Evolutionary conservation across 441 rosid genomes (phyloP), one percentile per base, ranked within the genome.

Genomic region (Viola pubescens): DNA sequence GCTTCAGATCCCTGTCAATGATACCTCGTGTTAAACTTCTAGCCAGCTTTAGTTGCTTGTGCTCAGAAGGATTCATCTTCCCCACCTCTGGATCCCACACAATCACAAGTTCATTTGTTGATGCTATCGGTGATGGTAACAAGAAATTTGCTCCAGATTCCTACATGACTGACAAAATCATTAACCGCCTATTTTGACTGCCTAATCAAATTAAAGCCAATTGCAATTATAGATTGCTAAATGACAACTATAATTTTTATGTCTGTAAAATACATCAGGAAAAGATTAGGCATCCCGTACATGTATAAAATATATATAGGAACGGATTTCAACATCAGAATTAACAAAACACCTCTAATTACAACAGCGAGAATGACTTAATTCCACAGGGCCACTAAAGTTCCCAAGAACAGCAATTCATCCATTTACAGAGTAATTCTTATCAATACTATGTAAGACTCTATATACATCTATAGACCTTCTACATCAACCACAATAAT

Each of bases 41-140:
- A 19, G 99, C 99, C 56, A 94, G 80, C 83, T 94, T 94, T 54
- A 94, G 73, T 74, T 94, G 96, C 82, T 94, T 94, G 79, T 88
- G 91, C 82, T 94, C 97, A 26, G 95, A 86, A 14, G 96, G 99
- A 79, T 90, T 90, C 64, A 77, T 76, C 83, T 67, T 90, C 71
- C 97, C 97, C 60, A 89, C 71, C 70, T 94, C 98, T 58, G 92
- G 91, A 70, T 88, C 98, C 94, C 97, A 90, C 48, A 90, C 96
- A 52, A 79, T 79, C 65, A 90, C 97, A 67, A 88, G 89, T 79
- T 88, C 99, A 79, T 94, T 94, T 64, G 97, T 75, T 60, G 99
- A 83, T 63, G 90, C 79, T 73, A 90, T 85, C 48, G 97, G 94
- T 59, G 95, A 75, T 40, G 91, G 84, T 68, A 86, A 76, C 55